phyloP scores from a whole-genome alignment of 139 green algal species.

The Tetradesmus obliquus region DNA sequence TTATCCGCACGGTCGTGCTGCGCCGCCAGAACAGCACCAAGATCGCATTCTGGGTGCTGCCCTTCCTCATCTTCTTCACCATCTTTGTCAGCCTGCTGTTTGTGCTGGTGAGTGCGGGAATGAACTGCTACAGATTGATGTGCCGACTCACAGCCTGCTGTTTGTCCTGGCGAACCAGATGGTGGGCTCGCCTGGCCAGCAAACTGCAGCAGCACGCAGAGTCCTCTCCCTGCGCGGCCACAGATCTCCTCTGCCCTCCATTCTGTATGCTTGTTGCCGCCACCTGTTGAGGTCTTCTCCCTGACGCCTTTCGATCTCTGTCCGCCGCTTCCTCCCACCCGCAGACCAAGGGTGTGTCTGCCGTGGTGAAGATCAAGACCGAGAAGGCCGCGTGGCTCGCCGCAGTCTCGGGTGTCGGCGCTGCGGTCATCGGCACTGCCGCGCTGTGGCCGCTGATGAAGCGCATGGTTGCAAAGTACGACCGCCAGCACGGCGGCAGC shows the following conservation, averaged over 20 bases:
- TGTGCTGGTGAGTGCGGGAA: too few relatives aligned
- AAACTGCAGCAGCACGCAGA: too few relatives aligned
- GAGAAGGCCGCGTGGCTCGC: slow-evolving; percentile 1
- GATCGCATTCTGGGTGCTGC: slow-evolving; percentile 62
- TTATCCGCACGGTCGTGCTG: slow-evolving; percentile 55
- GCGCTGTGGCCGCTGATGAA: slow-evolving; percentile 4
- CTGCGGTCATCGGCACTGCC: not conserved
- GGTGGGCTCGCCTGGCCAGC: too few relatives aligned
- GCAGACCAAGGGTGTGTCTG: not conserved
- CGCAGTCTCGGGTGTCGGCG: not conserved
- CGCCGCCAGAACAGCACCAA: slow-evolving; percentile 55
- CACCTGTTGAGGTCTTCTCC: too few relatives aligned
- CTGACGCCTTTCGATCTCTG: too few relatives aligned
- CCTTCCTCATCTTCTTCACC: slow-evolving; percentile 52
- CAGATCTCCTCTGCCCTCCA: too few relatives aligned
- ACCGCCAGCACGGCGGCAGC: not conserved
- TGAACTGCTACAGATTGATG: too few relatives aligned
- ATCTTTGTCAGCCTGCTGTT: slow-evolving; percentile 35
- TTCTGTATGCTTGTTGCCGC: too few relatives aligned
- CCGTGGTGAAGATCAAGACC: not conserved
- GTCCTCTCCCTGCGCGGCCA: too few relatives aligned
- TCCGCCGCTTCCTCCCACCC: too few relatives aligned
- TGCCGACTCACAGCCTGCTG: too few relatives aligned
- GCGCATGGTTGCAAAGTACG: not conserved
- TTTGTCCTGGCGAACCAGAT: too few relatives aligned